Evolutionary conservation across 129 eudicot genomes (phyloP).

Genomic region (Flaveria robusta): DNA sequence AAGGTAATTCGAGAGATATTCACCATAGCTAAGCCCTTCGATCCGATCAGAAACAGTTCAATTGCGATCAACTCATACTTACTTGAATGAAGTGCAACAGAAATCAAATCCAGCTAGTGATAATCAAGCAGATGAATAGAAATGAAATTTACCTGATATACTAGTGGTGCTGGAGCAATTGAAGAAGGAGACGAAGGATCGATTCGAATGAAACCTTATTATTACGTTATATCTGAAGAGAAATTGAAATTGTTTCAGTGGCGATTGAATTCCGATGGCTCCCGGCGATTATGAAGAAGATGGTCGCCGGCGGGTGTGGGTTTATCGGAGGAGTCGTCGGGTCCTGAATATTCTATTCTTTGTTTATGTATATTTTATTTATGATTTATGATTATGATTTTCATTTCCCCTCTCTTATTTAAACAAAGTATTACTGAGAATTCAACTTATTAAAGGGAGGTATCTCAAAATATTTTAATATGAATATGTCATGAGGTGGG

Average conservation of each 20-base stretch:
- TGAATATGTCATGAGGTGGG: too few relatives aligned
- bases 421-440: too few relatives aligned
- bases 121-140: background rate
- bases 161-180: conserved; percentile 12
- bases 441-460: too few relatives aligned
- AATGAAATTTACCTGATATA: conserved; percentile 23
- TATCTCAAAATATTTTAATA: too few relatives aligned
- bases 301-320: conserved; percentile 16
- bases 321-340: background rate
- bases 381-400: too few relatives aligned
- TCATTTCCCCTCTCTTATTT: too few relatives aligned
- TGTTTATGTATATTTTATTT: background rate
- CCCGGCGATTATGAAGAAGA: conserved; percentile 14
- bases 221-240: background rate
- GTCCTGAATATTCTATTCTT: conserved; percentile 19
- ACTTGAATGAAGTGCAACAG: background rate
- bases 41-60: background rate
- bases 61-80: background rate
- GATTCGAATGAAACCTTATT: too few relatives aligned
- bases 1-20: too few relatives aligned
- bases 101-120: background rate
- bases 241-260: background rate
- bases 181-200: too few relatives aligned
- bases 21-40: too few relatives aligned
- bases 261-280: conserved; percentile 7